Evolutionary conservation across 768 basidiomycete species (phyloP), one percentile per base, ranked within the genome.

Genomic region (Inosperma sp.): DNA sequence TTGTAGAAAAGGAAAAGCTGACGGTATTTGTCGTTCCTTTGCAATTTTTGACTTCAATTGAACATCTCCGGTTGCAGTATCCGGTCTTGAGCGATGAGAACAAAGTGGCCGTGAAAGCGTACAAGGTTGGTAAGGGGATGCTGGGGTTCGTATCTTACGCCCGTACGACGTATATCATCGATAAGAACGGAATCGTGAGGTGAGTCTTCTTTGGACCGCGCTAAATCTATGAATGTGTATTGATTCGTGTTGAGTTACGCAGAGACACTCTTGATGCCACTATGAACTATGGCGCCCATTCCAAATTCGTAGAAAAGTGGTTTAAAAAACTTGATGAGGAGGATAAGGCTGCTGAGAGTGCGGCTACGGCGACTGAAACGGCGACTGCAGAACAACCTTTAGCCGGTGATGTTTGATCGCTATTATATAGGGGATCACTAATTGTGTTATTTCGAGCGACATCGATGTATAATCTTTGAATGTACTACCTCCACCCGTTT

Each of bases 131-230:
- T 9, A 84, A 78, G 57, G 80, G 80, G 1, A 57, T 92, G 55
- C 63, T 91, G 23, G 90, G 91, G 14, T 54, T 92, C 10, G 69
- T 69, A 0, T 75, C 79, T 34, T 61, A 70, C 34, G 78, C 80
- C 4, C 78, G 91, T 10, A 78, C 81, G 27, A 93, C 90, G 3
- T 84, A 90, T 61, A 72, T 92, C 58, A 81, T 93, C 53, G 88
- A 90, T 62, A 72, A 68, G 43, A 74, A 83, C 44, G 89, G 91
- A 7, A 68, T 81, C 37, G 71, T 93, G 23, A 74, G 77, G 82
- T 87, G 64, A 27, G 74, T 62, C 5, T 3, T 22, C 23, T 4
- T 31, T 33, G n/a, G n/a, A n/a, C n/a, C n/a, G n/a, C n/a, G n/a
- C 7, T 14, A 16, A 46, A 43, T 35, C 43, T 34, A 46, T n/a